Conservation (phyloP, 495 filamentous ascomycete species). For the Penicillium pancosmium region DNA sequence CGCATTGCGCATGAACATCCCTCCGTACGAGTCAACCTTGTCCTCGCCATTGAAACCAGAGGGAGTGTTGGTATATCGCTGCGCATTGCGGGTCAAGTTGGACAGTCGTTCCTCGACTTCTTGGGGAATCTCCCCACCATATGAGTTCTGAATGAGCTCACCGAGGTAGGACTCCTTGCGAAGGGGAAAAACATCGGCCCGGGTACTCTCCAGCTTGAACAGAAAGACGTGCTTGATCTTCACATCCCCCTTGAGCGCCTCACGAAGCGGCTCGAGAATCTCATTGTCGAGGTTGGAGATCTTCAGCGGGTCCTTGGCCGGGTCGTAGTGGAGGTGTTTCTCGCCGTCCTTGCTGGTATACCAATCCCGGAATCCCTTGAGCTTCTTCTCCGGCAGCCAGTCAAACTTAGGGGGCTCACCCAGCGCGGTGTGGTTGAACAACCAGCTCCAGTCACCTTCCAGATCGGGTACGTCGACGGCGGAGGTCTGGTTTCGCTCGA, state of each 20-base stretch:
- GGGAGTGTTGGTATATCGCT: conserved; percentile 34
- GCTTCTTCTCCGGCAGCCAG: conserved; percentile 27
- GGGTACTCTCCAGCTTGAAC: conserved; percentile 46
- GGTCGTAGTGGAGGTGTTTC: conserved; percentile 35
- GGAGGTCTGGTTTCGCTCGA: conserved; percentile 7
- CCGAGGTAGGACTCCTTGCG: conserved; percentile 34
- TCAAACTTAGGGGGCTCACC: conserved; percentile 19
- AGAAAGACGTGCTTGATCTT: conserved; percentile 43
- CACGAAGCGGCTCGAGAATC: conserved; percentile 30
- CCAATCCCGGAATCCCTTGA: conserved; percentile 33
- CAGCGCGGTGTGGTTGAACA: conserved; percentile 29
- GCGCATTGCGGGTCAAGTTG: conserved; percentile 37
- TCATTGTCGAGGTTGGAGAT: conserved; percentile 43
- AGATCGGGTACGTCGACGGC: conserved; percentile 17
- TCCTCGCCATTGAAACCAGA: conserved; percentile 19
- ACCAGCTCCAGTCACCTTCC: conserved; percentile 27
- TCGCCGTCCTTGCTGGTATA: conserved; percentile 15
- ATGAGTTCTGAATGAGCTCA: conserved; percentile 29
- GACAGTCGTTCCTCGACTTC: conserved; percentile 31
- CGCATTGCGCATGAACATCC: conserved; percentile 38
- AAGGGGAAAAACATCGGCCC: conserved; percentile 47
- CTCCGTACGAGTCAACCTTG: conserved; percentile 31
- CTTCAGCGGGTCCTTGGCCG: conserved; percentile 39
- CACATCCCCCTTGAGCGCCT: conserved; percentile 32
- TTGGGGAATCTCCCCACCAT: conserved; percentile 25